These are phyloP conservation scores for Fallopia convolvulus DNA, from an alignment of 148 eudicot species.

Conservation along the genomic window DNA sequence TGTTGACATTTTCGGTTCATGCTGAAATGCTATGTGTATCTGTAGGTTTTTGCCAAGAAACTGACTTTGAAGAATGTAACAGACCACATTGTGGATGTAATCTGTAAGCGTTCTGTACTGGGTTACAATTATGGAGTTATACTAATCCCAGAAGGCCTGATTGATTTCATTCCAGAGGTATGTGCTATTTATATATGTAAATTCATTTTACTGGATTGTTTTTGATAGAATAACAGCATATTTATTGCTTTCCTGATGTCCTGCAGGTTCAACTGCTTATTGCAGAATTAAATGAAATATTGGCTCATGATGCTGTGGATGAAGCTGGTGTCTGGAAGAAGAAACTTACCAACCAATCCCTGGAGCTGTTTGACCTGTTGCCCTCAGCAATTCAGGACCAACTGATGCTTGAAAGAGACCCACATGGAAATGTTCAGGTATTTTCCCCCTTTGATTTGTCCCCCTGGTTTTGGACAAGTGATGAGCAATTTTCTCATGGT, in stretches of 20 bases:
- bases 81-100: constrained; percentile 81
- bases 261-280: constrained; percentile 93
- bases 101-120: constrained; percentile 78
- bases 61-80: constrained; percentile 80
- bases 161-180: constrained; percentile 98
- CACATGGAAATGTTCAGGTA: constrained; percentile 96
- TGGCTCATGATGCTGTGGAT: constrained; percentile 75
- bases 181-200: not conserved
- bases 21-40: constrained; percentile 6
- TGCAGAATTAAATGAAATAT: constrained; percentile 76
- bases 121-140: constrained; percentile 92
- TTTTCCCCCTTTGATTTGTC: not conserved
- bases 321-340: constrained; percentile 80
- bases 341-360: constrained; percentile 54
- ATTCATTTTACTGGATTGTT: not conserved
- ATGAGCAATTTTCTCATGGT: not conserved
- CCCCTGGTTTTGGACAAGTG: not conserved
- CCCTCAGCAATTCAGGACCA: constrained; percentile 90
- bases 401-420: constrained; percentile 95
- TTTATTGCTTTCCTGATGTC: constrained; percentile 1
- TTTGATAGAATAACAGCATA: not conserved
- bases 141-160: constrained; percentile 91
- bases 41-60: constrained; percentile 84
- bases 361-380: constrained; percentile 61
- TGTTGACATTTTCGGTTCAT: not conserved